Evolutionary conservation across 2,329 filamentous ascomycete species (phyloP), one percentile per base, ranked within the genome.

Genomic region (Zasmidium angulare): DNA sequence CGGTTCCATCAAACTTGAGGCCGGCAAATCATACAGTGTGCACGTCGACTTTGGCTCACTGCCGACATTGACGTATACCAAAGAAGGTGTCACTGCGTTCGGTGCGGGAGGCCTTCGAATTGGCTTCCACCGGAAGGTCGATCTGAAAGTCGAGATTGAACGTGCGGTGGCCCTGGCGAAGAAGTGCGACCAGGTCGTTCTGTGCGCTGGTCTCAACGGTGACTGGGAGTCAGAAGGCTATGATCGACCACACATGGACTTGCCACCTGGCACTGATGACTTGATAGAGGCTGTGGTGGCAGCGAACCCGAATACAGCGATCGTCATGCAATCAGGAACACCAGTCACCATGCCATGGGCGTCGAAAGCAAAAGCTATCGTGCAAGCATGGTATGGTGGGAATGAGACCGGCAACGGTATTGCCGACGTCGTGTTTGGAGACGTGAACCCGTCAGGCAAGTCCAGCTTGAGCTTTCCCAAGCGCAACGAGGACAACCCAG

Each of bases 361-460:
- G 1, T 78, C 84, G 63, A 74, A 79, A 21, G 86, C 88, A 2
- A 83, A 87, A 2, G 84, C 86, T 1, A 85, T 91, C 26, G 69
- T 92, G 0, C 88, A 91, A 70, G 83, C 89, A 7, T 95, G 90
- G 89, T 95, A 92, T 69, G 89, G 90, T 61, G 90, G 91, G n/a
- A 91, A 95, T 69, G 90, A 95, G 77, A 89, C 88, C 3, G 91
- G 90, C 4, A 91, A 93, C 69, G 87, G 86, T 11, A 88, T 96
- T 62, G 89, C 89, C 0, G 90, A 93, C 65, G 82, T 93, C 1
- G 79, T 93, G 0, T 89, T 90, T 63, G 89, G 89, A 50, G 83
- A 87, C 62, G 82, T 84, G 50, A 92, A 89, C 70, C 90, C 90
- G 0, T 87, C 85, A 61, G 90, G 86, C 14, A 92, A 92, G 72